Evolutionary conservation across 345 rosid genomes (phyloP).

Genomic region (Murraya paniculata): DNA sequence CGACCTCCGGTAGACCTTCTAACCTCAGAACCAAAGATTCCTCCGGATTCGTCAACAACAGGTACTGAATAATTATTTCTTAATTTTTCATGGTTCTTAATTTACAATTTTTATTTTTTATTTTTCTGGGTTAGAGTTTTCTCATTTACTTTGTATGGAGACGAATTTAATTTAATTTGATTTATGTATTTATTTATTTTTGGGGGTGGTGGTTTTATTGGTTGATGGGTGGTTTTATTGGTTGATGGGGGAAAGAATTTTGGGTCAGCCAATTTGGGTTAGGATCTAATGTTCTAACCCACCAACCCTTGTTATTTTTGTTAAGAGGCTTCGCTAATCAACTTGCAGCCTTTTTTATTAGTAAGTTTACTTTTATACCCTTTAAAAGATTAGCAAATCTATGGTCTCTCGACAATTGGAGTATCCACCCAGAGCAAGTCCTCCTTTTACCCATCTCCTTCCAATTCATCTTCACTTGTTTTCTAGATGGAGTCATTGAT

Average conservation of each 20-base stretch:
- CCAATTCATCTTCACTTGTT: neutral
- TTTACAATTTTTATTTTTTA: neutral
- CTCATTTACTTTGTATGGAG: neutral
- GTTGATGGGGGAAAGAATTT: neutral
- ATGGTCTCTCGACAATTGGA: conserved; percentile 1
- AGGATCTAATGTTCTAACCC: conserved; percentile 1
- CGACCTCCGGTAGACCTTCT: conserved; percentile 5
- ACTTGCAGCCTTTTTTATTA: neutral
- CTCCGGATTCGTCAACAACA: conserved; percentile 33
- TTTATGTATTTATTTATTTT: neutral
- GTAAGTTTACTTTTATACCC: conserved; percentile 28
- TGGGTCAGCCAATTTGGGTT: neutral
- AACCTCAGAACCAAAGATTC: conserved; percentile 39
- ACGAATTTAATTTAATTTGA: neutral
- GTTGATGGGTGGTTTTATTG: neutral
- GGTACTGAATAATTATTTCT: conserved; percentile 26
- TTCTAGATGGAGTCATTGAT: neutral
- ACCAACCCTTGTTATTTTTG: neutral
- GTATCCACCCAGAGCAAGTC: neutral
- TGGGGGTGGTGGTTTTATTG: neutral
- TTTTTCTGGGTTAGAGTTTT: neutral
- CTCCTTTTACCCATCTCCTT: neutral
- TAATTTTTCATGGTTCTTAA: neutral
- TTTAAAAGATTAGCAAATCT: neutral
- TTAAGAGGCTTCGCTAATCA: neutral